Evolutionary conservation across 805 yeast genomes (phyloP).

Genomic region (Yamadazyma sp.): DNA sequence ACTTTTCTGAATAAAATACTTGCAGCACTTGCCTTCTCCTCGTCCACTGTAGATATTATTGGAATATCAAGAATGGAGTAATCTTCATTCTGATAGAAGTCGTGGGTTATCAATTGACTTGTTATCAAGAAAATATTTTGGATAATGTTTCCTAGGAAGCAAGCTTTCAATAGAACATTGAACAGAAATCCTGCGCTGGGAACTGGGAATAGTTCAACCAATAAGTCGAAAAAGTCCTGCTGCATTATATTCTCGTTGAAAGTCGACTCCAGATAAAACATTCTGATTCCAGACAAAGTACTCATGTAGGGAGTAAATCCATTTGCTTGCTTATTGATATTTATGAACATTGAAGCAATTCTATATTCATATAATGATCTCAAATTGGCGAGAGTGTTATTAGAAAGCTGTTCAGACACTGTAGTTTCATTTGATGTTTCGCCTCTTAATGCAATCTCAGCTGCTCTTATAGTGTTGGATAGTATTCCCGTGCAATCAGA

Average conservation of each 20-base stretch:
- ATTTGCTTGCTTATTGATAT: conserved; percentile 23
- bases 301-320: conserved; percentile 30
- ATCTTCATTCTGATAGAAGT: conserved; percentile 20
- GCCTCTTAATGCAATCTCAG: conserved; percentile 67
- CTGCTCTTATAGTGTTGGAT: conserved; percentile 56
- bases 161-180: conserved; percentile 46
- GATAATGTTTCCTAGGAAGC: conserved; percentile 51
- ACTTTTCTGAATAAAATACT: conserved; percentile 24
- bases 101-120: conserved; percentile 24
- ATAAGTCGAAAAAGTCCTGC: conserved; percentile 50
- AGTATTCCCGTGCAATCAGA: conserved; percentile 38
- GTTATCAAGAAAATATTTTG: conserved; percentile 36
- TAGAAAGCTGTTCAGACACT: conserved; percentile 55
- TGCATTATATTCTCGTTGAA: conserved; percentile 35
- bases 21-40: conserved; percentile 18
- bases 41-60: conserved; percentile 19
- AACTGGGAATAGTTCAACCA: conserved; percentile 49
- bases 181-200: conserved; percentile 43
- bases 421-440: conserved; percentile 37
- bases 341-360: conserved; percentile 31
- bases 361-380: conserved; percentile 46
- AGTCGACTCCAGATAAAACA: conserved; percentile 26
- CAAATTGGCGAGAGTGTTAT: conserved; percentile 58
- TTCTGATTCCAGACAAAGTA: conserved; percentile 30
- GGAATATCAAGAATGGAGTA: conserved; percentile 39